These are phyloP conservation scores for Xylaria sp. DNA, from an alignment of 2,329 filamentous ascomycete species.

Conservation along the genomic window DNA sequence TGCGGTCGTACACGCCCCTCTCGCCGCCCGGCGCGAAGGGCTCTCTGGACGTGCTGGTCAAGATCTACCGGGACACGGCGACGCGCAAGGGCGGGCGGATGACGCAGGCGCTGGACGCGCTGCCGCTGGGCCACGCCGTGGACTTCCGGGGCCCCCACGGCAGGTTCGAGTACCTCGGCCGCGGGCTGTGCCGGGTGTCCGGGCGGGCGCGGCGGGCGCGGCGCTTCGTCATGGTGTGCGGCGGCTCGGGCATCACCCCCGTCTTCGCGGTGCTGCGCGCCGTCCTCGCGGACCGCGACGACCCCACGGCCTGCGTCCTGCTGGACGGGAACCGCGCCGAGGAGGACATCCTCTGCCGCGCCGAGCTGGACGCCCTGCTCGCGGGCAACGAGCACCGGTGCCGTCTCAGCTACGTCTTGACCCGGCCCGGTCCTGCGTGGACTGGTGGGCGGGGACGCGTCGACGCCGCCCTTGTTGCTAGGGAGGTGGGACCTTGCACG, in stretches of 20 bases:
- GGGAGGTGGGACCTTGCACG: conserved; percentile 61
- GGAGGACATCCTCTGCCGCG: conserved; percentile 83
- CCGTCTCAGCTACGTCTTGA: conserved; percentile 75
- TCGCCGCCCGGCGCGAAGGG: conserved; percentile 71
- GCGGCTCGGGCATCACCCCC: conserved; percentile 90
- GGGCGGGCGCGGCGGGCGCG: conserved; percentile 66
- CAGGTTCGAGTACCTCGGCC: conserved; percentile 81
- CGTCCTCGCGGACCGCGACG: conserved; percentile 71
- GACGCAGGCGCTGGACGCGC: conserved; percentile 79
- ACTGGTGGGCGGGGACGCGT: conserved; percentile 74
- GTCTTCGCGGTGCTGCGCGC: conserved; percentile 85
- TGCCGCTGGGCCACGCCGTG: conserved; percentile 77
- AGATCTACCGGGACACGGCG: conserved; percentile 76
- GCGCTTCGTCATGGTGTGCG: conserved; percentile 86
- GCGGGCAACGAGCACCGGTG: conserved; percentile 65
- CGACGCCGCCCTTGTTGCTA: conserved; percentile 67
- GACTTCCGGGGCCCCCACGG: conserved; percentile 92
- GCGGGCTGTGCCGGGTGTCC: conserved; percentile 70
- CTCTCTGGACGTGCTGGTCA: conserved; percentile 78
- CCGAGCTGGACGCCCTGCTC: conserved; percentile 74
- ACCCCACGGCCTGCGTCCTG: conserved; percentile 75
- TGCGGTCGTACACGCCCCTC: conserved; percentile 88
- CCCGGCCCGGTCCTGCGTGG: conserved; percentile 72
- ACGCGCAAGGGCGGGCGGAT: conserved; percentile 76
- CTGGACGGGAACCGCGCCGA: conserved; percentile 81